Conservation (phyloP, 2,329 filamentous ascomycete species). For the Elsinoe fawcettii region DNA sequence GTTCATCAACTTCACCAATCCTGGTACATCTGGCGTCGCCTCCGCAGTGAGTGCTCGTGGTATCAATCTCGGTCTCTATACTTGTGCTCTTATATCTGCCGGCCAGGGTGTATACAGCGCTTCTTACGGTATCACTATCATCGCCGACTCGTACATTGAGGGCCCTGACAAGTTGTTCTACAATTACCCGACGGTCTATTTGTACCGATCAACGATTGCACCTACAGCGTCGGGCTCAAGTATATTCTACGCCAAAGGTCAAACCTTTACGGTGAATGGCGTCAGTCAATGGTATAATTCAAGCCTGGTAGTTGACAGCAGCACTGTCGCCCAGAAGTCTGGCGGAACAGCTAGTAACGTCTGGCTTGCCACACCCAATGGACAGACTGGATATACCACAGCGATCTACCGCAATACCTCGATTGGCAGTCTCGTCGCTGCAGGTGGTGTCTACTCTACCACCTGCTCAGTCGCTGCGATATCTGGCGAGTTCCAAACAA, state of each 20-base stretch:
- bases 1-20: constrained; percentile 36
- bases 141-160: constrained; percentile 41
- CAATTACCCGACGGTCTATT: constrained; percentile 35
- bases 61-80: constrained; percentile 38
- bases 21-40: constrained; percentile 21
- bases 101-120: constrained; percentile 28
- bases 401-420: constrained; percentile 36
- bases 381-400: constrained; percentile 29
- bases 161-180: constrained; percentile 38
- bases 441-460: constrained; percentile 31
- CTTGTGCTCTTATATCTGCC: constrained; percentile 36
- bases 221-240: constrained; percentile 28
- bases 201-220: constrained; percentile 38
- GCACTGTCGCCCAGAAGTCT: constrained; percentile 17
- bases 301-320: constrained; percentile 19
- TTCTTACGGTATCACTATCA: constrained; percentile 31
- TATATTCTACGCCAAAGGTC: constrained; percentile 22
- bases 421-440: constrained; percentile 34
- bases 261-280: constrained; percentile 7
- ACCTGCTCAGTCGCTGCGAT: constrained; percentile 22
- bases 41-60: constrained; percentile 30
- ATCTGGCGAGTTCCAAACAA: constrained; percentile 39
- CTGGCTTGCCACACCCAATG: constrained; percentile 38
- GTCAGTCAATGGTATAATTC: constrained; percentile 18
- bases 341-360: constrained; percentile 31